These are phyloP conservation scores for Articulospora tetracladia DNA, from an alignment of 495 filamentous ascomycete species.

Conservation along the genomic window DNA sequence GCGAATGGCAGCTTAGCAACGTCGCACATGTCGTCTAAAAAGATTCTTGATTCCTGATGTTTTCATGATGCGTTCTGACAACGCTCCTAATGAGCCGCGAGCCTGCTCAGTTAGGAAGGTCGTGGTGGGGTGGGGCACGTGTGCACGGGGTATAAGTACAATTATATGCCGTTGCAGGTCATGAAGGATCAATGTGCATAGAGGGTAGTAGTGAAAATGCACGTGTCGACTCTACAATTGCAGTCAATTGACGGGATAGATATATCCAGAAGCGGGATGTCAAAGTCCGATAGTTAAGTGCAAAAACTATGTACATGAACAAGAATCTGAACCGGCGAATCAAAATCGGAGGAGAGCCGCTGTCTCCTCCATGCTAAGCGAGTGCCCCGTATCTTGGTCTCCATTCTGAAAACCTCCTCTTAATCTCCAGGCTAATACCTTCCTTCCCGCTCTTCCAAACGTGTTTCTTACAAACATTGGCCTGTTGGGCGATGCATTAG, in stretches of 20 bases:
- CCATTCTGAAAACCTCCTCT: not conserved
- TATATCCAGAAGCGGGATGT: too few species aligned
- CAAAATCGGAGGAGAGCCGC: too few species aligned
- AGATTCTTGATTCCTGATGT: not conserved
- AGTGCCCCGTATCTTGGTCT: not conserved
- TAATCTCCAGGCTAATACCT: not conserved
- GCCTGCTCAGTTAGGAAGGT: too few species aligned
- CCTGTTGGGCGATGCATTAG: not conserved
- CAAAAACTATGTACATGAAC: not conserved
- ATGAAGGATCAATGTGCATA: too few species aligned
- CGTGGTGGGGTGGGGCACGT: too few species aligned
- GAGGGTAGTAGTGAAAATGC: not conserved
- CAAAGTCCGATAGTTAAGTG: not conserved
- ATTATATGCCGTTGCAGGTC: too few species aligned
- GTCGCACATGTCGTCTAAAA: slow-evolving; percentile 4
- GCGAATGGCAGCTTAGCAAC: slow-evolving; percentile 3
- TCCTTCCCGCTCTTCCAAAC: not conserved
- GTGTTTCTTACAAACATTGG: not conserved
- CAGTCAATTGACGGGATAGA: not conserved
- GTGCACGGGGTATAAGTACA: too few species aligned
- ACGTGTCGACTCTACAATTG: not conserved
- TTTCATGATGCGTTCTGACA: not conserved
- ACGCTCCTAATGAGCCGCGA: too few species aligned
- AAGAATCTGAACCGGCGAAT: not conserved
- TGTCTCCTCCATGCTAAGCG: not conserved